Conservation (phyloP, 176 grass and related monocot genomes). For the Raddia distichophylla region DNA sequence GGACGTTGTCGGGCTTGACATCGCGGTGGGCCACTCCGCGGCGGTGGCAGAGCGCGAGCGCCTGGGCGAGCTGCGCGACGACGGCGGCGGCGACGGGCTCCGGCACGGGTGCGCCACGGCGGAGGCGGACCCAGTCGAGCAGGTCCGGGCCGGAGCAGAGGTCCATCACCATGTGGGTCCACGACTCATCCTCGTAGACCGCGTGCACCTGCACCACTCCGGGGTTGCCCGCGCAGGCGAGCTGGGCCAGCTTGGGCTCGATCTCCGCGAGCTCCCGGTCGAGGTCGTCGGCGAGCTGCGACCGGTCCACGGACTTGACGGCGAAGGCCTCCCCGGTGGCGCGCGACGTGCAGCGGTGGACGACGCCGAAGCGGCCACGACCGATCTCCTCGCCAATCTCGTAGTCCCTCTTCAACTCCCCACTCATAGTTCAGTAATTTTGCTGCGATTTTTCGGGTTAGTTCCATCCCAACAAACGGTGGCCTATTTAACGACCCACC, state of each 20-base stretch:
- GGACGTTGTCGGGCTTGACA: slow-evolving; percentile 83
- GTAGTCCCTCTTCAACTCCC: slow-evolving; percentile 65
- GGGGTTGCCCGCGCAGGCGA: slow-evolving; percentile 68
- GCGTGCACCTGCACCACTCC: slow-evolving; percentile 76
- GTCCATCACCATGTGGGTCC: slow-evolving; percentile 80
- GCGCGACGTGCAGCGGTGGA: slow-evolving; percentile 61
- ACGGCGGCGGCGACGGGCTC: slow-evolving; percentile 60
- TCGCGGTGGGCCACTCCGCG: slow-evolving; percentile 76
- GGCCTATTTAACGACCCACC: slow-evolving; percentile 42
- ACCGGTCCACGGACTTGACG: slow-evolving; percentile 79
- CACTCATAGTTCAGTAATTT: slow-evolving; percentile 52
- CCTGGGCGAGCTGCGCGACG: slow-evolving; percentile 50
- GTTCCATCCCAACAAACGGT: neutral
- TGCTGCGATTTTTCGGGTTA: slow-evolving; percentile 26
- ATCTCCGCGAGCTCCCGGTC: slow-evolving; percentile 66
- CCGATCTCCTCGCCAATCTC: slow-evolving; percentile 79
- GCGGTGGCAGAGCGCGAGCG: slow-evolving; percentile 71
- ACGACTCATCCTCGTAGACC: slow-evolving; percentile 68
- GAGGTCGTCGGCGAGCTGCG: slow-evolving; percentile 66
- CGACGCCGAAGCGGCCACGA: slow-evolving; percentile 81
- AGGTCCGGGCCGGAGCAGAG: slow-evolving; percentile 76
- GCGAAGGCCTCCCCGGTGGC: slow-evolving; percentile 75
- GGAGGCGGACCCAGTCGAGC: slow-evolving; percentile 64
- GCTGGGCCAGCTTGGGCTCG: slow-evolving; percentile 63
- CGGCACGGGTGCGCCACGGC: slow-evolving; percentile 57